Evolutionary conservation across 2,329 filamentous ascomycete species (phyloP), one percentile per base, ranked within the genome.

Genomic region (Arachnopeziza araneosa): DNA sequence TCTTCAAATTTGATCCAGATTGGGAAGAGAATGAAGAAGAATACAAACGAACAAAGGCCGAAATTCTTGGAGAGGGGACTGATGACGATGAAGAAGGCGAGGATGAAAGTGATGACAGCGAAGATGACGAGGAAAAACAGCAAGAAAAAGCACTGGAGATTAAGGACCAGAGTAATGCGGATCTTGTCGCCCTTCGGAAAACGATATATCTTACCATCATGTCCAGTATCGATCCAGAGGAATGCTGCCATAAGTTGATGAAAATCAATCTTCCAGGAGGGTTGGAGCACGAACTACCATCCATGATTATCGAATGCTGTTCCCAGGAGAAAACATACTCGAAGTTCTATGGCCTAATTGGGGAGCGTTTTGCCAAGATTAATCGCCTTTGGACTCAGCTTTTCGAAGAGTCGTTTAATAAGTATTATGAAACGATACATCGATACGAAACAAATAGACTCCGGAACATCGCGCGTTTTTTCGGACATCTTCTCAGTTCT

Each of bases 161-260:
- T 78, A 96, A 98, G 76, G 95, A 99, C 71, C 92, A 96, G 77
- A 96, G 89, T 64, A 99, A 99, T 70, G 93, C 93, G 0, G 93
- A 99, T 73, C 82, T 99, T 17, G 91, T 98, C 72, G 96, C 96
- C 71, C 80, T 99, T 55, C 89, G 95, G 62, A 85, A 92, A 70
- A 96, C 91, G 7, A 99, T 98, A 68, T 99, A 99, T 75, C 81
- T 99, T 63, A 99, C 93, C 12, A 96, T 99, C 74, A 96, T 96
- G 90, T 96, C 91, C 49, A 95, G 90, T 69, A 91, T 95, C 67
- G 91, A 96, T 61, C 96, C 96, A 59, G 95, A 99, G 76, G 95
- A 99, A 84, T 92, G 90, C 61, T 93, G 91, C 62, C 95, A 99
- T 80, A 99, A 98, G 77, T 81, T 99, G 66, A 95, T 98, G 86